These are phyloP conservation scores for Populus ilicifolia DNA, from an alignment of 345 rosid genomes.

Conservation along the genomic window DNA sequence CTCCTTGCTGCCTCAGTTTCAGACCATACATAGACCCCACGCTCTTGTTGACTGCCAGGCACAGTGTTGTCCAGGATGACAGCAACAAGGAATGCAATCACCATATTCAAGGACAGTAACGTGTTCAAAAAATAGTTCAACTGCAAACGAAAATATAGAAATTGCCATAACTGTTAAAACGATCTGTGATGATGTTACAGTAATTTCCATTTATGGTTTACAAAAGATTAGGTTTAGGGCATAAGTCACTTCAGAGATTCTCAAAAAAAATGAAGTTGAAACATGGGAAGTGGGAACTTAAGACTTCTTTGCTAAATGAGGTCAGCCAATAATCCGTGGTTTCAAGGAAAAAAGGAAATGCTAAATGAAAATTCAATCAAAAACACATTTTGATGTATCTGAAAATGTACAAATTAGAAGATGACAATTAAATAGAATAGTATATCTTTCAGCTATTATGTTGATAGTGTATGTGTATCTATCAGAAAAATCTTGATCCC, in stretches of 20 bases:
- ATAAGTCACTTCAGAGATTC: not conserved
- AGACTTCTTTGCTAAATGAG: not conserved
- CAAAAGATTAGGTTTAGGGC: not conserved
- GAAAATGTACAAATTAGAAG: not conserved
- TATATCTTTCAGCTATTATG: not conserved
- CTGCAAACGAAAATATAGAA: slow-evolving; percentile 32
- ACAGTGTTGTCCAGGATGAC: slow-evolving; percentile 87
- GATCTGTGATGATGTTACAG: not conserved
- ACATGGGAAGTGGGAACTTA: not conserved
- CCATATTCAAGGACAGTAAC: slow-evolving; percentile 71
- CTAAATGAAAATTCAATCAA: not conserved
- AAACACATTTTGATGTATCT: not conserved
- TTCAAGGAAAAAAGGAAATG: not conserved
- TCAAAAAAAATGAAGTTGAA: not conserved
- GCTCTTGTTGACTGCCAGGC: slow-evolving; percentile 86
- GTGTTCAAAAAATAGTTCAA: slow-evolving; percentile 87
- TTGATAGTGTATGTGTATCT: not conserved
- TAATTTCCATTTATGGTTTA: not conserved
- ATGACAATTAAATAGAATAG: not conserved
- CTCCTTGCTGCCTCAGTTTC: slow-evolving; percentile 81
- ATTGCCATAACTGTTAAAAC: not conserved
- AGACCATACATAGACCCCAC: slow-evolving; percentile 90
- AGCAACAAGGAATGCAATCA: slow-evolving; percentile 85
- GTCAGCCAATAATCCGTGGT: not conserved
- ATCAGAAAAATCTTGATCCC: not conserved